Conservation (phyloP, 768 basidiomycete genomes). For the Tephrocybe rancida region DNA sequence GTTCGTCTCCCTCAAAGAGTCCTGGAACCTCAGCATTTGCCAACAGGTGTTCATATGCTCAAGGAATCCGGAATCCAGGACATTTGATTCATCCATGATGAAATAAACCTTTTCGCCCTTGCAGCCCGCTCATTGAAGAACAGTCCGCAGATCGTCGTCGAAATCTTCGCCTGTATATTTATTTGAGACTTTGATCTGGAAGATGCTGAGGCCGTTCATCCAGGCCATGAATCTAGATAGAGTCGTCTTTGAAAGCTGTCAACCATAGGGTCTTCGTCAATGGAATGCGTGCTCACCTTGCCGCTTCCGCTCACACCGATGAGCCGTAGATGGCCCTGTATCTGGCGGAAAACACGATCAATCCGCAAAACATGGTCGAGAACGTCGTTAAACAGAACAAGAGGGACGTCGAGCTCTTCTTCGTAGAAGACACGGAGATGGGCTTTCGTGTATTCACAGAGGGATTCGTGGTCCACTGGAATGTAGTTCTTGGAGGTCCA, state of each 20-base stretch:
- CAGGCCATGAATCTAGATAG: constrained; percentile 98
- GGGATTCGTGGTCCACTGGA: constrained; percentile 88
- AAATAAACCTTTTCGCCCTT: constrained; percentile 99
- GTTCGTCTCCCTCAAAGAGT: constrained; percentile 99
- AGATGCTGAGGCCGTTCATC: constrained; percentile 99
- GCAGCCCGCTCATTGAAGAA: constrained; percentile 93
- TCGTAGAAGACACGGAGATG: constrained; percentile 99
- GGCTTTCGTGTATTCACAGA: constrained; percentile 96
- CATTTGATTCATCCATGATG: constrained; percentile 99
- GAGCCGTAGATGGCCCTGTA: constrained; percentile 93
- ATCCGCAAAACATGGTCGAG: constrained; percentile 97
- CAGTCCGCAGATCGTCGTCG: constrained; percentile 94
- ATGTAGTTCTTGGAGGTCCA: constrained; percentile 99
- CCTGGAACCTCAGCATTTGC: constrained; percentile 99
- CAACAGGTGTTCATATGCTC: constrained; percentile 99
- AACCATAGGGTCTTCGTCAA: constrained; percentile 3
- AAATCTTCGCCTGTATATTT: constrained; percentile 99
- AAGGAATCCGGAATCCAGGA: constrained; percentile 97
- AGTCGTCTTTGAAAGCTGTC: constrained; percentile 68
- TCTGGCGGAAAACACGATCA: constrained; percentile 97
- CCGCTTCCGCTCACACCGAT: constrained; percentile 99
- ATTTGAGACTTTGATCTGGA: constrained; percentile 99
- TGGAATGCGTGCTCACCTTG: constrained; percentile 62
- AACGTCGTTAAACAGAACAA: constrained; percentile 98
- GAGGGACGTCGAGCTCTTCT: constrained; percentile 96